A percentile compares a stretch with the other conserved stretches of the same genome.
phyloP scores from a whole-genome alignment of 2,329 filamentous ascomycete species.

The Conoideocrella luteorostrata region DNA sequence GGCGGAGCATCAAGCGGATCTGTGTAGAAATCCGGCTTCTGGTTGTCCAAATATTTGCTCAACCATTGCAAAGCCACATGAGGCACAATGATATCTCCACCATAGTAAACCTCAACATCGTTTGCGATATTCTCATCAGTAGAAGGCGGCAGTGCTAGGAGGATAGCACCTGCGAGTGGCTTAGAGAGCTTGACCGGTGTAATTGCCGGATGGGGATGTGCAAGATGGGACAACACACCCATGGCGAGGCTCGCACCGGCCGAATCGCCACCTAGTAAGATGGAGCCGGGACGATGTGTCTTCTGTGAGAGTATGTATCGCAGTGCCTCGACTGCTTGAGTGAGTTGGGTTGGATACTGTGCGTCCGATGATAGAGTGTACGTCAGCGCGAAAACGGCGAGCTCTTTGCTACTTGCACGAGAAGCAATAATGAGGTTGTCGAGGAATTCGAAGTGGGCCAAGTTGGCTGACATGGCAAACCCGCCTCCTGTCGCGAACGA shows the following conservation, averaged over 20 bases:
- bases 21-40: too few species aligned
- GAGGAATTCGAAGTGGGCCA: conserved; percentile 11
- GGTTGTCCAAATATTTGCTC: too few species aligned
- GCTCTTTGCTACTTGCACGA: conserved; percentile 8
- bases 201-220: conserved; percentile 12
- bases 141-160: too few species aligned
- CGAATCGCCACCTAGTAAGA: conserved; percentile 14
- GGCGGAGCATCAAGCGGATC: too few species aligned
- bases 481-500: conserved; percentile 11
- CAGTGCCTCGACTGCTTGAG: conserved; percentile 13
- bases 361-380: conserved; percentile 12
- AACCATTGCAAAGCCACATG: too few species aligned
- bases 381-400: conserved; percentile 13
- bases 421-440: conserved; percentile 8
- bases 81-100: too few species aligned
- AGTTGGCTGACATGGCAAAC: conserved; percentile 13
- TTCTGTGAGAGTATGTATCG: conserved; percentile 9
- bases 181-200: conserved; percentile 4
- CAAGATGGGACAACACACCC: conserved; percentile 15
- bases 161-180: conserved; percentile 7
- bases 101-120: too few species aligned
- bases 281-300: conserved; percentile 1
- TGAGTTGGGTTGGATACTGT: conserved; percentile 13
- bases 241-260: conserved; percentile 13
- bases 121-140: too few species aligned